Base-by-base conservation (phyloP, 345 rosid species). In the Pistacia integerrima region DNA sequence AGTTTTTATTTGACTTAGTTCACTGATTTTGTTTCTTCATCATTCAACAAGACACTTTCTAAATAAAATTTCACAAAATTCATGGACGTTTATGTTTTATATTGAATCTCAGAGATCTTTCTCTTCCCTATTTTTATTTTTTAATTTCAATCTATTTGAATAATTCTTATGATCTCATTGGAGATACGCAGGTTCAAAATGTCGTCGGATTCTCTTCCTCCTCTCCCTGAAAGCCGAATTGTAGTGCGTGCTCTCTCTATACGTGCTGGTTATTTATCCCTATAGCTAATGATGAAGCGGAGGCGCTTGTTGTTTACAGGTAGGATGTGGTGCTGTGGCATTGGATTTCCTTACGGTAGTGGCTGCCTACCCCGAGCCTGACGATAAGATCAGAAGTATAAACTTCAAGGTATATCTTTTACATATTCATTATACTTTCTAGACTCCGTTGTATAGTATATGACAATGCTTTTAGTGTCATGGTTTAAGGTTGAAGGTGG, bases 381-480 rank as follows among this genome's bases (percentile, higher is more conserved):
- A 94, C 25, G 97, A 94, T 52, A 94, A 94, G 87, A 92, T 93
- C 85, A 85, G 97, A 81, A 87, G 88, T 87, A 92, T 91, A 22
- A 88, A 92, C 83, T 81, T 90, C 20, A 85, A 87, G 94, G 97
- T 86, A 65, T 67, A 18, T n/a, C 25, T 36, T 12, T 1, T 36
- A 18, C 13, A 20, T 10, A 11, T 60, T 25, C 33, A 8, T 41
- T 60, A 20, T 30, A n/a, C 2, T 58, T 18, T 58, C 46, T 41
- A 41, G 46, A 41, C 46, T 7, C 46, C 6, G 41, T 38, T 41
- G 46, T 7, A 41, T 41, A 41, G 6, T 9, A 57, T 6, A 6
- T 57, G 10, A 41, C 6, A 41, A 41, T 41, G 8, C 33, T 41
- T 41, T 41, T 41, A 41, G 9, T 41, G 6, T 64, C 17, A 64